Evolutionary conservation across 371 early-diverging fungal species (phyloP).

Genomic region (Mucor velutinosus): DNA sequence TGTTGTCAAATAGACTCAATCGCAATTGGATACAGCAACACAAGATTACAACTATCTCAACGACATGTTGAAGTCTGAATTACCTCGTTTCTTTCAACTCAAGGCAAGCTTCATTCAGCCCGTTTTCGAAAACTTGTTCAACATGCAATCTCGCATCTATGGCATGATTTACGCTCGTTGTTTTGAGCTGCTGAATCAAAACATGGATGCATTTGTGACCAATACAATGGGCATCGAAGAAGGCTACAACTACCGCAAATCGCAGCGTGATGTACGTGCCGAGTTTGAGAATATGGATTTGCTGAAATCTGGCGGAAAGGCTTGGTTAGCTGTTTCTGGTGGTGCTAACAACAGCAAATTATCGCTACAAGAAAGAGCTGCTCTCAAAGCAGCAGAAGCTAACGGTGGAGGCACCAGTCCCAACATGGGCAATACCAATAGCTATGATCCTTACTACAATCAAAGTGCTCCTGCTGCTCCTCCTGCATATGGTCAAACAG

Average conservation of each 20-base stretch:
- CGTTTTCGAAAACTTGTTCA: constrained; percentile 69
- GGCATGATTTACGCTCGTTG: constrained; percentile 49
- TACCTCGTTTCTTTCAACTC: constrained; percentile 66
- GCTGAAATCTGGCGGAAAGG: constrained; percentile 40
- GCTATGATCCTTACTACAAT: not conserved
- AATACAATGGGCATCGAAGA: constrained; percentile 38
- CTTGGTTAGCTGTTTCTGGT: constrained; percentile 43
- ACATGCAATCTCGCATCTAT: constrained; percentile 69
- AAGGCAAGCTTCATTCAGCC: constrained; percentile 68
- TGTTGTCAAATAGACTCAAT: constrained; percentile 44
- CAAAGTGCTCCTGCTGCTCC: constrained; percentile 14
- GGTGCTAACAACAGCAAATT: constrained; percentile 32
- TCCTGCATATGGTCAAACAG: constrained; percentile 26
- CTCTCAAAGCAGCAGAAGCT: constrained; percentile 9
- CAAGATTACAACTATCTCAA: constrained; percentile 74
- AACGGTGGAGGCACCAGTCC: not conserved
- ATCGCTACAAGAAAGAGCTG: constrained; percentile 36
- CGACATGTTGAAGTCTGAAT: constrained; percentile 61
- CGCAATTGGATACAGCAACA: constrained; percentile 66
- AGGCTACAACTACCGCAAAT: constrained; percentile 28
- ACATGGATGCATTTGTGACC: constrained; percentile 29
- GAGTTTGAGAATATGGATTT: constrained; percentile 41
- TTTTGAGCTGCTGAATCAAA: constrained; percentile 43
- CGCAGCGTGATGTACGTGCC: constrained; percentile 27
- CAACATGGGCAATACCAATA: not conserved